These are phyloP conservation scores for Irpex rosettiformis DNA, from an alignment of 1,284 basidiomycete genomes.

Conservation along the genomic window DNA sequence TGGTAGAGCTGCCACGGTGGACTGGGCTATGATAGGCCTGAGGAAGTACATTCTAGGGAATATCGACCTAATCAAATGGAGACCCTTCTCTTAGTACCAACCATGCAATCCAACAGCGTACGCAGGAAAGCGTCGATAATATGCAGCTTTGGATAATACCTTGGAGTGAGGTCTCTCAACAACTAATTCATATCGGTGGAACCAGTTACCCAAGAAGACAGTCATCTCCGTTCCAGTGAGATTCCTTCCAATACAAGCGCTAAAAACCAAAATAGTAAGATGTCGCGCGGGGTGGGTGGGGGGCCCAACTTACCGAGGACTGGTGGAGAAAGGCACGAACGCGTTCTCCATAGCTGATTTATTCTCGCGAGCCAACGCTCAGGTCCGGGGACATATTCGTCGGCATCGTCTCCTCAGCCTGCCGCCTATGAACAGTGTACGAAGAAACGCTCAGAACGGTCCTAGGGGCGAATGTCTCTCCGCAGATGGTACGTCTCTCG, in stretches of 20 bases:
- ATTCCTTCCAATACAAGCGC: slow-evolving; percentile 28
- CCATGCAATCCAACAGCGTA: neutral
- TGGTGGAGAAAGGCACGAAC: slow-evolving; percentile 19
- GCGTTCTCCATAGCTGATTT: slow-evolving; percentile 11
- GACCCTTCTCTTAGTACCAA: neutral
- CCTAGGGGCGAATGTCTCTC: slow-evolving; percentile 19
- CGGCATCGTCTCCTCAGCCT: slow-evolving; percentile 36
- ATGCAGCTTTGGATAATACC: neutral
- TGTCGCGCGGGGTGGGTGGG: neutral
- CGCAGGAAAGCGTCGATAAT: neutral
- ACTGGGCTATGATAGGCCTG: too few species aligned
- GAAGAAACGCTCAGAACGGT: slow-evolving; percentile 26
- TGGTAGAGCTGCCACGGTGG: too few species aligned
- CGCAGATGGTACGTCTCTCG: slow-evolving; percentile 35
- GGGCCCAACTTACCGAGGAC: slow-evolving; percentile 14
- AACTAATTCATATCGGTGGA: slow-evolving; percentile 25
- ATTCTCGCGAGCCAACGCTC: slow-evolving; percentile 37
- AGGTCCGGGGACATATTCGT: slow-evolving; percentile 27
- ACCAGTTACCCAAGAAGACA: slow-evolving; percentile 35
- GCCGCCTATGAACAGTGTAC: slow-evolving; percentile 34
- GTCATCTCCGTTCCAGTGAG: slow-evolving; percentile 35
- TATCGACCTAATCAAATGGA: too few species aligned
- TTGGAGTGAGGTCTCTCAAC: neutral
- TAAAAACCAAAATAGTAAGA: neutral
- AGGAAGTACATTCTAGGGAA: too few species aligned